Conservation (phyloP, 2,329 filamentous ascomycete species). For the Neofusicoccum cordaticola region DNA sequence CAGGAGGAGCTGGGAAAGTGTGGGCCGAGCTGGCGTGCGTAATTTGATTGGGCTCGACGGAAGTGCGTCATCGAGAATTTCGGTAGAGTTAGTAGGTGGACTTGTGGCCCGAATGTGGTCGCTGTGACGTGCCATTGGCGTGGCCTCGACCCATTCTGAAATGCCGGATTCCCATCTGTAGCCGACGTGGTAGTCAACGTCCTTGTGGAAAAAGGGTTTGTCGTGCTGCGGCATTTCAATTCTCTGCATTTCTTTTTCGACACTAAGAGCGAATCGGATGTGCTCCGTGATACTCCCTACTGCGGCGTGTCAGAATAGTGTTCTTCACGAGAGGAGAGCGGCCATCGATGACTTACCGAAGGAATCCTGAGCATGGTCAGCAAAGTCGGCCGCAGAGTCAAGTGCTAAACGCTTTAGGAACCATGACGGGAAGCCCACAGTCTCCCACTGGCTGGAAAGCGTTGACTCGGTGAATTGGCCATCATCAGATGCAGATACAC, state of each 20-base stretch:
- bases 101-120: too few species aligned
- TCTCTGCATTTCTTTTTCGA: conserved; percentile 1
- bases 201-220: background rate
- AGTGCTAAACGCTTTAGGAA: conserved; percentile 37
- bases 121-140: conserved; percentile 25
- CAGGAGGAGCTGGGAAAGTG: background rate
- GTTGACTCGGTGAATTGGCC: conserved; percentile 31
- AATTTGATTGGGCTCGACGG: background rate
- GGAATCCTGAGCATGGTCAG: conserved; percentile 23
- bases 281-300: background rate
- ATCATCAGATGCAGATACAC: conserved; percentile 24
- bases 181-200: conserved; percentile 19
- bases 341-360: background rate
- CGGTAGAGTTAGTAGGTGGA: background rate
- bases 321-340: background rate
- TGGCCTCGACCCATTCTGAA: conserved; percentile 45
- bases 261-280: background rate
- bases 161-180: conserved; percentile 47
- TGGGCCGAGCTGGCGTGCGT: background rate
- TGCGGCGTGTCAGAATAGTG: background rate
- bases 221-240: background rate
- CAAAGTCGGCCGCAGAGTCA: conserved; percentile 37
- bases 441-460: conserved; percentile 34
- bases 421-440: conserved; percentile 28
- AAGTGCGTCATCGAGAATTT: background rate